Evolutionary conservation across 345 rosid species (phyloP).

Genomic region (Brassica nigra): DNA sequence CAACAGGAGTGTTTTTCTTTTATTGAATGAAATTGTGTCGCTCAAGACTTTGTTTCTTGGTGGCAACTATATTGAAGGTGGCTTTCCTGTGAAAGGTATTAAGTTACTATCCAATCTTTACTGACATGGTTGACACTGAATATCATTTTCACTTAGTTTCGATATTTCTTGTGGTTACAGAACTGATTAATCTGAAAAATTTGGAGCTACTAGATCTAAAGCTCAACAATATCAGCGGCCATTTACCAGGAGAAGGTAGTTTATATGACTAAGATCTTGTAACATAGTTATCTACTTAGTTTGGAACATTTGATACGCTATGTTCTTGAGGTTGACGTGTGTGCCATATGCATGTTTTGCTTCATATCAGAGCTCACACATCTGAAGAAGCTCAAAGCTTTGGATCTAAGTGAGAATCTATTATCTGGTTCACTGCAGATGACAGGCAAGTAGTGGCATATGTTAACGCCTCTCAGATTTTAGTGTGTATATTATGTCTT

Average conservation of each 20-base stretch:
- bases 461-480: neutral
- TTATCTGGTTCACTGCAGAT: constrained; percentile 17
- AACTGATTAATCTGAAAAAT: constrained; percentile 7
- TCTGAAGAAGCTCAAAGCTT: constrained; percentile 18
- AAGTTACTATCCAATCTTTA: neutral
- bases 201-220: constrained; percentile 29
- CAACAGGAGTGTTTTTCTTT: neutral
- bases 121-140: neutral
- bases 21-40: neutral
- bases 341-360: neutral
- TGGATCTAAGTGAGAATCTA: constrained; percentile 24
- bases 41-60: constrained; percentile 27
- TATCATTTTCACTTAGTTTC: constrained; percentile 1
- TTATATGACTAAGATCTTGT: neutral
- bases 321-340: neutral
- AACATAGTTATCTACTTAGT: neutral
- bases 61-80: neutral
- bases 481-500: neutral
- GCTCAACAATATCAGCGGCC: constrained; percentile 2
- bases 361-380: constrained; percentile 22
- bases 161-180: constrained; percentile 12
- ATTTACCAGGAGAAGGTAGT: constrained; percentile 18
- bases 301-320: neutral
- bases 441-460: constrained; percentile 1
- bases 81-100: constrained; percentile 4